Evolutionary conservation across 2,329 filamentous ascomycete genomes (phyloP), one percentile per base, ranked within the genome.

Genomic region (Fusarium decemcellulare): DNA sequence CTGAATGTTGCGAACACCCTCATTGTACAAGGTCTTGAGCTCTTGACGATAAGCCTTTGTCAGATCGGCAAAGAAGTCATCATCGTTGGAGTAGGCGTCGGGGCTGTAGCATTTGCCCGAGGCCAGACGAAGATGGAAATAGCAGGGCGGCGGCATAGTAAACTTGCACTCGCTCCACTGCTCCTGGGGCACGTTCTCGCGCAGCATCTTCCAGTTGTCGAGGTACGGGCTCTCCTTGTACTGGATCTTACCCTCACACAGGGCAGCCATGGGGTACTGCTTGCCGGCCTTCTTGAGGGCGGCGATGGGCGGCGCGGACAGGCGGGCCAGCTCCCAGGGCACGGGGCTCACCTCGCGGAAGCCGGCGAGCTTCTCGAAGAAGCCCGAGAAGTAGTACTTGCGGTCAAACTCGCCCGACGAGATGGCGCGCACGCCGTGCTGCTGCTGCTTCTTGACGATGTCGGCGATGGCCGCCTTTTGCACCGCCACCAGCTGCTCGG

Each of bases 401-500:
- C 83, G 81, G 51, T 83, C 82, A 47, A 92, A 93, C 79, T 93
- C 92, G 74, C 92, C 92, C 61, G 91, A 91, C 5, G 90, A 91
- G 54, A 93, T 82, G 15, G 87, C 86, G 18, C 87, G 85, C 61
- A 92, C 86, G 29, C 89, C 88, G 55, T 90, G 83, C 64, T 89
- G 81, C 68, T 87, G 82, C 81, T 94, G 92, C 70, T 88, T 84
- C 74, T 88, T 83, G 29, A 93, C 90, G 52, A 92, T 87, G 48
- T 90, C 85, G 56, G 86, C 84, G 74, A 93, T 89, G 58, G 90
- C 86, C 69, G 86, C 84, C 67, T 89, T 85, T 78, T 93, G 90
- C 12, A 87, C 80, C 3, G 82, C 81, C 32, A 80, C 81, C 40
- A 92, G 84, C 74, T 87, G 83, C 15, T 75, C 74, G 7, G 67